Evolutionary conservation across 2,329 filamentous ascomycete genomes (phyloP).

Genomic region (Scedosporium dehoogii): DNA sequence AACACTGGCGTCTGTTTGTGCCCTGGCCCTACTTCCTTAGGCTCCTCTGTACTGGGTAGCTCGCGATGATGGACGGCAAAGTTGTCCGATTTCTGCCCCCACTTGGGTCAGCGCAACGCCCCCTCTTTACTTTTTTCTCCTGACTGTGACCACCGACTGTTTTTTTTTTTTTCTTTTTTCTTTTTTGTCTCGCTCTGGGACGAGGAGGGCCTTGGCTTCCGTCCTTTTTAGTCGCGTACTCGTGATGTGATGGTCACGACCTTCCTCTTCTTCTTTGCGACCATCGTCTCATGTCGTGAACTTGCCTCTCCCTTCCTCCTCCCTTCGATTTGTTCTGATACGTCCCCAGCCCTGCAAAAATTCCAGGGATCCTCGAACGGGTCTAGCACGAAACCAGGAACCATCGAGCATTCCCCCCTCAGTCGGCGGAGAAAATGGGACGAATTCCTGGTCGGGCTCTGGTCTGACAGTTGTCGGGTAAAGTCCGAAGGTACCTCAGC

Average conservation of each 20-base stretch:
- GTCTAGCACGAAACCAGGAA: not conserved
- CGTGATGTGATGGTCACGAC: not conserved
- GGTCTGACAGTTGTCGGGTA: not conserved
- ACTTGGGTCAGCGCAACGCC: not conserved
- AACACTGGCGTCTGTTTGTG: not conserved
- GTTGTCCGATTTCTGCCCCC: not conserved
- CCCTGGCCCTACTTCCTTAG: not conserved
- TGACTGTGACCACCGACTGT: not conserved
- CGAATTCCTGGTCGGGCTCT: not conserved
- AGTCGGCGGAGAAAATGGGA: not conserved
- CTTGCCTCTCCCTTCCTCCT: not conserved
- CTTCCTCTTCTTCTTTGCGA: not conserved
- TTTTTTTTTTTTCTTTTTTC: not conserved
- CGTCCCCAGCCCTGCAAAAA: not conserved
- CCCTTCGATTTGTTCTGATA: not conserved
- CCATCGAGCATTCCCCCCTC: not conserved
- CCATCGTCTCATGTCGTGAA: not conserved
- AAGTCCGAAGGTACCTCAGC: no score
- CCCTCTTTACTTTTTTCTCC: not conserved
- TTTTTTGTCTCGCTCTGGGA: not conserved
- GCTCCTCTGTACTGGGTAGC: no score
- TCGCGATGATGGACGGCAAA: not conserved
- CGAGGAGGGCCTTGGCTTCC: not conserved
- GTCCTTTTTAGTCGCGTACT: not conserved
- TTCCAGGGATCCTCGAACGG: not conserved